Conservation (phyloP, 148 eudicot species). For the Chenopodium album region DNA sequence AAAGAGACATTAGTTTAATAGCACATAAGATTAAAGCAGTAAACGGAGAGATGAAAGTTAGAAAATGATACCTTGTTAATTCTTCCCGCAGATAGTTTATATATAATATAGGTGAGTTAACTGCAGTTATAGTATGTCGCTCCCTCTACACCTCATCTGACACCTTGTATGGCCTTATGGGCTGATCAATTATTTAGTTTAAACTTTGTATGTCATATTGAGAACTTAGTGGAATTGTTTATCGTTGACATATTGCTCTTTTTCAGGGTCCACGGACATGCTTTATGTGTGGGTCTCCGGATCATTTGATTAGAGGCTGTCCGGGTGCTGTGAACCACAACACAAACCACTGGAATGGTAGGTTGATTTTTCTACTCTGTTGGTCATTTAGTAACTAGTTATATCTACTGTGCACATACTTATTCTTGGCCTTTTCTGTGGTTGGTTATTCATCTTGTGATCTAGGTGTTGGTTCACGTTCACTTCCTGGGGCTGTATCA, state of each 20-base stretch:
- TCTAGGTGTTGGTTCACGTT: conserved; percentile 39
- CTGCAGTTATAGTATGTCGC: neutral
- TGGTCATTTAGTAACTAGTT: neutral
- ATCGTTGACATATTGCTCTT: conserved; percentile 7
- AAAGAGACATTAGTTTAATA: neutral
- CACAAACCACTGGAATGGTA: conserved; percentile 35
- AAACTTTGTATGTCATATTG: neutral
- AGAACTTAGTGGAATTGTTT: neutral
- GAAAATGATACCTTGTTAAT: neutral
- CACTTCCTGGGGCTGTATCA: conserved; percentile 42
- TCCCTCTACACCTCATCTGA: neutral
- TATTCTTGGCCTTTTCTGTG: conserved; percentile 3
- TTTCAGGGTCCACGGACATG: conserved; percentile 56
- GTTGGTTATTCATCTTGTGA: conserved; percentile 16
- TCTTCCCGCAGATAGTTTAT: neutral
- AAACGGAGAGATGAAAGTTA: neutral
- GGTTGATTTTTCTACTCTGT: neutral
- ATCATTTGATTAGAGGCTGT: conserved; percentile 72
- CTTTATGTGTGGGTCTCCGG: conserved; percentile 67
- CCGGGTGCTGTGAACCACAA: conserved; percentile 42
- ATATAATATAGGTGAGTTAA: neutral
- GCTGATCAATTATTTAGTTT: neutral
- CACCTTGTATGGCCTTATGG: no score
- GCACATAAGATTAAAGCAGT: neutral
- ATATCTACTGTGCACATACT: neutral